Base-by-base conservation (phyloP, 768 basidiomycete genomes). In the Suillus discolor region DNA sequence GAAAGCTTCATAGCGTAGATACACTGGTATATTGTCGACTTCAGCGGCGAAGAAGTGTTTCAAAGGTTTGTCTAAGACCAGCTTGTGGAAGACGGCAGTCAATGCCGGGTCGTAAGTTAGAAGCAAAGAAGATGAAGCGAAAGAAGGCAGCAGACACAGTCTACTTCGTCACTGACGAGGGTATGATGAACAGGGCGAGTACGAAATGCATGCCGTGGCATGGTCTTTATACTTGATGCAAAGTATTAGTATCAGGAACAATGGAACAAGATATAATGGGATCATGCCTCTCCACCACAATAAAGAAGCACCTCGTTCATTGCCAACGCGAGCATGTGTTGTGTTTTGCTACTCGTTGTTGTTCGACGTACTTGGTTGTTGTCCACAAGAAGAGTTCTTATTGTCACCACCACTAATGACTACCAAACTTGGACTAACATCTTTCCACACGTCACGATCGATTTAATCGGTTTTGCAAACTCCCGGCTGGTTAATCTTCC, bases 1-100 rank as follows among this genome's bases (percentile, higher is more conserved):
- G 74, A 74, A 71, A 78, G 78, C 77, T 79, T 81, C 80, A 80
- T 83, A 47, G 63, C 68, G 63, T 65, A 70, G 68, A 59, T 23
- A 41, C 59, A 55, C 59, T 67, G 6, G 34, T 38, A 34, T 53
- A 16, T 20, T 23, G 28, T 61, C 28, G 51, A 20, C 36, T n/a
- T 51, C 28, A 20, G 12, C 55, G 59, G 51, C n/a, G 54, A 66
- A 25, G 6, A 36, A 11, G 34, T 13, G 54, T 45, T 23, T 51
- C 51, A 45, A 62, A 11, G 28, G 61, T 68, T n/a, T 65, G 44
- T 64, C 28, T 54, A 59, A 62, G 54, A 67, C 59, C 59, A 42
- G 59, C 59, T 60, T 60, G 59, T 60, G 57, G 55, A 44, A n/a
- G 53, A 45, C 20, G 71, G 74, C 71, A 72, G 60, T 72, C 74